phyloP scores from a whole-genome alignment of 805 yeast genomes.

The Kodamaea hsintzibuensis region DNA sequence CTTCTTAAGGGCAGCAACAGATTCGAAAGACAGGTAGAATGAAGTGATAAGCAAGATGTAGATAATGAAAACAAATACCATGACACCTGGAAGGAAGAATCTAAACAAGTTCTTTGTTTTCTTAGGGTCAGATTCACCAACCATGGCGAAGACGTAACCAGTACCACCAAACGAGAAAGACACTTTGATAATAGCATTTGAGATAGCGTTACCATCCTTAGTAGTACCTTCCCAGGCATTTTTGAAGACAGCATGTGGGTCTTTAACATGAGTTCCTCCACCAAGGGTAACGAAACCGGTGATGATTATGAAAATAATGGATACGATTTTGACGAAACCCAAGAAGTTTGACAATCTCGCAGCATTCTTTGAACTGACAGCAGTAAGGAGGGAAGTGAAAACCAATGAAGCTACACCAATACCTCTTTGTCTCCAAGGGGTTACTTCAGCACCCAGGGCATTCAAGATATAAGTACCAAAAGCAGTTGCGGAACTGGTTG shows the following conservation, averaged over 20 bases:
- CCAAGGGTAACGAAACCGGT: slow-evolving; percentile 38
- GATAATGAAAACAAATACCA: slow-evolving; percentile 30
- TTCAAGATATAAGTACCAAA: slow-evolving; percentile 33
- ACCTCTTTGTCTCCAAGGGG: slow-evolving; percentile 39
- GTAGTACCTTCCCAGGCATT: slow-evolving; percentile 44
- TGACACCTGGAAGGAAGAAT: slow-evolving; percentile 30
- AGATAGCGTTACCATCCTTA: slow-evolving; percentile 41
- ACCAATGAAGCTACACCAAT: slow-evolving; percentile 34
- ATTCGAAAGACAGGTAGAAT: slow-evolving; percentile 28
- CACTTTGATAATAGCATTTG: slow-evolving; percentile 45
- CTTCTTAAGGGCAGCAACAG: slow-evolving; percentile 22
- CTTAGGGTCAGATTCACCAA: slow-evolving; percentile 29
- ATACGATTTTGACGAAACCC: slow-evolving; percentile 37
- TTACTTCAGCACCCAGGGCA: slow-evolving; percentile 31
- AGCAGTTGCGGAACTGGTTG: slow-evolving; percentile 38
- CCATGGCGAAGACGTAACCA: slow-evolving; percentile 39
- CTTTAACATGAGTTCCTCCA: slow-evolving; percentile 33
- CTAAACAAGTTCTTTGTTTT: slow-evolving; percentile 27
- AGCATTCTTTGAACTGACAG: slow-evolving; percentile 28
- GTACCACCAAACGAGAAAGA: slow-evolving; percentile 46
- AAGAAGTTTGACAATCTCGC: slow-evolving; percentile 31
- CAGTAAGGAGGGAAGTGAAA: slow-evolving; percentile 21
- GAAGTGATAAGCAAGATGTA: slow-evolving; percentile 36
- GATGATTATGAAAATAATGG: slow-evolving; percentile 32
- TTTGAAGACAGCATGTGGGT: slow-evolving; percentile 34